phyloP scores from a whole-genome alignment of 1,284 basidiomycete species.

The Leccinum subrobustum region DNA sequence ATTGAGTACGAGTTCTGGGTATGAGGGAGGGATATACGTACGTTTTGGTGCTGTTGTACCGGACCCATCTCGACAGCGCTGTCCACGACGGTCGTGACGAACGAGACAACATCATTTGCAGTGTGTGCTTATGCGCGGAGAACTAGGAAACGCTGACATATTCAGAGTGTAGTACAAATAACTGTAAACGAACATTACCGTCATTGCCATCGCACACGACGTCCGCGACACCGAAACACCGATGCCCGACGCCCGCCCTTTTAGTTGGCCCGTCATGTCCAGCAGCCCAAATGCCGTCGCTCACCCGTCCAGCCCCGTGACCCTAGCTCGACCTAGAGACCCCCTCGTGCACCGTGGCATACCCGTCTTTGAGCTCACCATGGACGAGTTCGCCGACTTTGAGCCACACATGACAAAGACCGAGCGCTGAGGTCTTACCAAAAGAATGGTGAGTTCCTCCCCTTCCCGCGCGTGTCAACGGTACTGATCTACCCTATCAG shows the following conservation, averaged over 20 bases:
- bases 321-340: slow-evolving; percentile 69
- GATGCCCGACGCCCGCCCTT: background rate
- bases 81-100: background rate
- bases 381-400: slow-evolving; percentile 88
- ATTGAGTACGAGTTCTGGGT: background rate
- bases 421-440: slow-evolving; percentile 83
- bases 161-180: no score
- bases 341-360: slow-evolving; percentile 84
- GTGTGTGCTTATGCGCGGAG: no score
- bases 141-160: no score
- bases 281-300: slow-evolving; percentile 38
- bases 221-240: slow-evolving; percentile 1
- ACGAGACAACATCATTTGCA: slow-evolving; percentile 11
- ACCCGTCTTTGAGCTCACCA: slow-evolving; percentile 89
- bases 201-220: slow-evolving; percentile 8
- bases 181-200: no score
- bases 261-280: slow-evolving; percentile 19
- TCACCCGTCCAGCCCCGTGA: slow-evolving; percentile 52
- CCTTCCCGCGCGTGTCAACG: background rate
- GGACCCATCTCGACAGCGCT: background rate
- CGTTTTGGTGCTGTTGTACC: background rate
- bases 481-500: slow-evolving; percentile 12
- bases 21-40: no score
- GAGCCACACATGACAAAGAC: slow-evolving; percentile 55
- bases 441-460: slow-evolving; percentile 74